A percentile compares a stretch with the other conserved stretches of the same genome.
phyloP scores from a whole-genome alignment of 2,329 filamentous ascomycete genomes.

The Drechslerella coelobrocha region DNA sequence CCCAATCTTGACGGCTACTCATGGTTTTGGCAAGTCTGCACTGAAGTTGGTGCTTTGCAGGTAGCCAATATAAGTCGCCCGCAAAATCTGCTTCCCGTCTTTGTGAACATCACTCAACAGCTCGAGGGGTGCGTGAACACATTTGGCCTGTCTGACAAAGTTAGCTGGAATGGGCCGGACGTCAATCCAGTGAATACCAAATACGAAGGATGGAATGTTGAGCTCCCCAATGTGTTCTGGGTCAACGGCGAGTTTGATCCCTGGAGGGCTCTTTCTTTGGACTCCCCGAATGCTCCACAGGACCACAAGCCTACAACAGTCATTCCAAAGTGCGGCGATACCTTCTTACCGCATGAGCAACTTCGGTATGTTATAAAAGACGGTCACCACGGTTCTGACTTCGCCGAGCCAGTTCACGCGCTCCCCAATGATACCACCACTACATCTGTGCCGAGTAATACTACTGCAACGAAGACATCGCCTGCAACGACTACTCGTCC shows the following conservation, averaged over 20 bases:
- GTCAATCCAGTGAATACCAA: constrained; percentile 57
- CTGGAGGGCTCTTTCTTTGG: constrained; percentile 58
- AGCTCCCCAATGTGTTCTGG: constrained; percentile 60
- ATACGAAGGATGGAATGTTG: constrained; percentile 59
- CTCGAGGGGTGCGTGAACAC: constrained; percentile 58
- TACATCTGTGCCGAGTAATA: not conserved
- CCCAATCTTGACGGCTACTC: constrained; percentile 21
- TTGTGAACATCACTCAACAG: constrained; percentile 57
- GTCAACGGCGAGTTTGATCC: constrained; percentile 60
- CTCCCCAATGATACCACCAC: not conserved
- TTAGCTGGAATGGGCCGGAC: constrained; percentile 55
- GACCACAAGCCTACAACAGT: constrained; percentile 49
- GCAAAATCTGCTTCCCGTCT: constrained; percentile 49
- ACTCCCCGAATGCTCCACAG: constrained; percentile 56
- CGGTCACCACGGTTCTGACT: constrained; percentile 49
- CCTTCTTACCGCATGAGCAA: constrained; percentile 10
- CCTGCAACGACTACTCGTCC: not conserved
- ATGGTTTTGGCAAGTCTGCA: constrained; percentile 57
- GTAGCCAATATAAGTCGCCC: constrained; percentile 33
- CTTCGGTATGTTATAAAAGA: constrained; percentile 50
- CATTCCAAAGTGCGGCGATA: constrained; percentile 47
- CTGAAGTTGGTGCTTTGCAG: constrained; percentile 55
- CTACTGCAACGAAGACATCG: constrained; percentile 7
- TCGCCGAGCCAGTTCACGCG: constrained; percentile 13
- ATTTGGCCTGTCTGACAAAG: constrained; percentile 56